Conservation (phyloP, 2,329 filamentous ascomycete species). For the Fusarium chaquense region DNA sequence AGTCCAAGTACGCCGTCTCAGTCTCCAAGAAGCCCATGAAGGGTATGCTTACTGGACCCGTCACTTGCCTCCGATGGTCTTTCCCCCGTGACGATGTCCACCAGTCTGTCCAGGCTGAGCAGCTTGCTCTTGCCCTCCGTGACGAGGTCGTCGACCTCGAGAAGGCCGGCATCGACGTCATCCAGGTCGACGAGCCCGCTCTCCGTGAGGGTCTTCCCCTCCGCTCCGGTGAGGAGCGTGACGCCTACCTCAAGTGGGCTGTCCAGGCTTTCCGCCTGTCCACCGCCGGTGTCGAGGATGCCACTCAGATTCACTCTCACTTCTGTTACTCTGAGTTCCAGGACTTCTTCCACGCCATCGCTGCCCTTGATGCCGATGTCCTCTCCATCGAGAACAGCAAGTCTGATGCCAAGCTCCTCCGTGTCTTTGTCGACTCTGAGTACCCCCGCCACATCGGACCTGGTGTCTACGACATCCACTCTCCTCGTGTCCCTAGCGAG, state of each 20-base stretch:
- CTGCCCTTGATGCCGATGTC: slow-evolving; percentile 96
- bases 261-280: slow-evolving; percentile 98
- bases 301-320: slow-evolving; percentile 99
- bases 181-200: slow-evolving; percentile 99
- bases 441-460: slow-evolving; percentile 99
- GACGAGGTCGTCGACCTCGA: slow-evolving; percentile 99
- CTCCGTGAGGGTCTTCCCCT: slow-evolving; percentile 99
- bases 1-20: slow-evolving; percentile 97
- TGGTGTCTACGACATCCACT: slow-evolving; percentile 99
- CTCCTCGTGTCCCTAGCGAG: slow-evolving; percentile 94
- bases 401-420: slow-evolving; percentile 98
- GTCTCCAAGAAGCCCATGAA: slow-evolving; percentile 99
- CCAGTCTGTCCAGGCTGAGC: slow-evolving; percentile 98
- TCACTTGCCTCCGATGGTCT: slow-evolving; percentile 99
- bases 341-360: slow-evolving; percentile 99
- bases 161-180: slow-evolving; percentile 95
- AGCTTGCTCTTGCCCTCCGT: slow-evolving; percentile 97
- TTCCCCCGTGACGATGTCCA: slow-evolving; percentile 99
- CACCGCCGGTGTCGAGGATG: slow-evolving; percentile 91
- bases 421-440: slow-evolving; percentile 96
- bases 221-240: slow-evolving; percentile 91
- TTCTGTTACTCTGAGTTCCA: slow-evolving; percentile 99
- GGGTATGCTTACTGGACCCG: slow-evolving; percentile 99
- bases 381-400: slow-evolving; percentile 99
- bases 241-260: slow-evolving; percentile 96